Percentiles rank a stretch among this genome's conserved stretches.
These are phyloP conservation scores for Nicotiana attenuata DNA, from an alignment of 257 asterid genomes.

Conservation along the genomic window DNA sequence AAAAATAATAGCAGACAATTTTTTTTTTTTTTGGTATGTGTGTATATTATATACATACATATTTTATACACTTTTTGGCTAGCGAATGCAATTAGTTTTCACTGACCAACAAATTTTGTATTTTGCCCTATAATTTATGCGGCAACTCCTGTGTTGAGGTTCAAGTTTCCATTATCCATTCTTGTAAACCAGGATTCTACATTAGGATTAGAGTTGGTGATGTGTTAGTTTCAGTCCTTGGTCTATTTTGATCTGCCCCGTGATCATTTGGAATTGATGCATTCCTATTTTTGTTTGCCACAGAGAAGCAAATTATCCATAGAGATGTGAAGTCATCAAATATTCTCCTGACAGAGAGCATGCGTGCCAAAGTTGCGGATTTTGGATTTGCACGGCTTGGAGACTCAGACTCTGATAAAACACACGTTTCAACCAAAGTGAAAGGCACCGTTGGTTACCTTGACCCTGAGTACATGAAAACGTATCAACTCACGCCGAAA, in stretches of 20 bases:
- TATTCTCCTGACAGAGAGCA: slow-evolving; percentile 83
- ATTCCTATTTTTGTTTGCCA: slow-evolving; percentile 10
- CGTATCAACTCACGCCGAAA: slow-evolving; percentile 76
- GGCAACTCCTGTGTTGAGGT: not conserved
- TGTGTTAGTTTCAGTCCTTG: not conserved
- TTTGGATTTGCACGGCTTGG: slow-evolving; percentile 91
- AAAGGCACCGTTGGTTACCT: slow-evolving; percentile 98
- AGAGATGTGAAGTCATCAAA: slow-evolving; percentile 97
- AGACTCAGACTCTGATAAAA: slow-evolving; percentile 62
- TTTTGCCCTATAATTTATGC: not conserved
- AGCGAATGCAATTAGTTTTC: no score
- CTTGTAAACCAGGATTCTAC: not conserved
- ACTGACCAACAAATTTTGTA: no score
- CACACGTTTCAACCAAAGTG: slow-evolving; percentile 84
- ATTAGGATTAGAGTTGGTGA: not conserved
- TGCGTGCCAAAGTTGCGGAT: slow-evolving; percentile 94
- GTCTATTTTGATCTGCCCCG: not conserved
- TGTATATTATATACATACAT: no score
- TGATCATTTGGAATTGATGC: not conserved
- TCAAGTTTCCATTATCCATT: not conserved
- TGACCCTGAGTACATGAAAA: slow-evolving; percentile 95
- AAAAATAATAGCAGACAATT: no score
- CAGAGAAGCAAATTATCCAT: slow-evolving; percentile 98
- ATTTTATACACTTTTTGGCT: no score
- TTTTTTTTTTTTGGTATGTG: no score